Base-by-base conservation (phyloP, 2,329 filamentous ascomycete genomes). In the Tolypocladium guangdongense region DNA sequence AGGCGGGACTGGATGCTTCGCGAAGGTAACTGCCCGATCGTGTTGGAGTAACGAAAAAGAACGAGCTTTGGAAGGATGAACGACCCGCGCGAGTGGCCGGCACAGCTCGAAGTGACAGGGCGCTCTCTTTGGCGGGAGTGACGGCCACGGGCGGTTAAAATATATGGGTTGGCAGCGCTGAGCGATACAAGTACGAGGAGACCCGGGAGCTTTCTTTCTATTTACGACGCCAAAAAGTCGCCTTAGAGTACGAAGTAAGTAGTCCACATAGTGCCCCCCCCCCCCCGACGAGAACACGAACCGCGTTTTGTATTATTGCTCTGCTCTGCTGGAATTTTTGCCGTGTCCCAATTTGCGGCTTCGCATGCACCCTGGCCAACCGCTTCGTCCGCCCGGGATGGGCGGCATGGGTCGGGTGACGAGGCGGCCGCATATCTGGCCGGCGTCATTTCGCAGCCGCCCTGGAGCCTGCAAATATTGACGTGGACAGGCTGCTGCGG, bases 1-100 rank as follows among this genome's bases (percentile, higher is more conserved):
- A 78, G 33, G 77, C 76, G 32, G 79, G 67, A 4, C 60, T 70
- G 46, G 68, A 70, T 51, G 64, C 63, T 10, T 58, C 60, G 33
- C 61, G 59, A 55, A 64, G 60, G 53, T 63, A 59, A 39, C 7
- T 27, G 18, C 38, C 10, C n/a, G 32, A 6, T n/a, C 8, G 7
- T 16, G 16, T 38, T 27, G 48, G 36, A n/a, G 3, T 8, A n/a
- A n/a, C 10, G 18, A 20, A 20, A 11, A 20, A 11, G 1, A 38
- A 20, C 2, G n/a, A 45, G 24, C 41, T 30, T 30, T 30, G 41
- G 8, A n/a, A 45, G 24, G 16, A 45, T 18, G 39, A 45, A 20
- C 43, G 43, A n/a, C 6, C 2, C 8, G 4, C 8, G 24, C 11
- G 24, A 16, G 43, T 11, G 27, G 43, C 4, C 7, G 6, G 27